phyloP scores from a whole-genome alignment of 75 land plant species.

The Selaginella tamariscina region DNA sequence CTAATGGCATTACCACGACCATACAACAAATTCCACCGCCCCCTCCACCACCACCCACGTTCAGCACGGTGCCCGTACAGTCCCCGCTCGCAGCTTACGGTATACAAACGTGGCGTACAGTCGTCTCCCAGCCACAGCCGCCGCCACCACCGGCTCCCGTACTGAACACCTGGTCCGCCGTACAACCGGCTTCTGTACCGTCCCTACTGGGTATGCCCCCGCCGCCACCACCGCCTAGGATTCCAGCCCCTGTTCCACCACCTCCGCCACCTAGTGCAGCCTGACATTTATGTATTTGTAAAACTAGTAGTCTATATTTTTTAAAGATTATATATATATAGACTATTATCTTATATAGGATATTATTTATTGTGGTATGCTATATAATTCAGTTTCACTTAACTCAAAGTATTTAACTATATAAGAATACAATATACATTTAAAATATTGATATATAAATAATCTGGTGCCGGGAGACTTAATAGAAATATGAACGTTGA shows the following conservation, averaged over 20 bases:
- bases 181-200: constrained; percentile 14
- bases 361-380: no score
- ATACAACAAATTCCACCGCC: constrained; percentile 26
- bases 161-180: background rate
- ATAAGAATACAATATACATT: no score
- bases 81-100: constrained; percentile 57
- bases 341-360: no score
- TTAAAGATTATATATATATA: no score
- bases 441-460: no score
- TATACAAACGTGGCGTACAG: constrained; percentile 21
- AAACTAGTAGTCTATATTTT: no score
- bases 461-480: background rate
- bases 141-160: background rate
- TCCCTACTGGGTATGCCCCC: constrained; percentile 41
- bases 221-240: constrained; percentile 30
- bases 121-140: background rate
- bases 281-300: no score
- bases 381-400: no score
- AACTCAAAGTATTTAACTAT: no score
- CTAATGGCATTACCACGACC: constrained; percentile 20
- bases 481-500: background rate
- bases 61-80: constrained; percentile 21
- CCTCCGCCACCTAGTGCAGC: constrained; percentile 14
- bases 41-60: constrained; percentile 16
- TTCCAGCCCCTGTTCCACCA: constrained; percentile 26